Conservation (phyloP, 2,329 filamentous ascomycete genomes). For the Colletotrichum sp. region DNA sequence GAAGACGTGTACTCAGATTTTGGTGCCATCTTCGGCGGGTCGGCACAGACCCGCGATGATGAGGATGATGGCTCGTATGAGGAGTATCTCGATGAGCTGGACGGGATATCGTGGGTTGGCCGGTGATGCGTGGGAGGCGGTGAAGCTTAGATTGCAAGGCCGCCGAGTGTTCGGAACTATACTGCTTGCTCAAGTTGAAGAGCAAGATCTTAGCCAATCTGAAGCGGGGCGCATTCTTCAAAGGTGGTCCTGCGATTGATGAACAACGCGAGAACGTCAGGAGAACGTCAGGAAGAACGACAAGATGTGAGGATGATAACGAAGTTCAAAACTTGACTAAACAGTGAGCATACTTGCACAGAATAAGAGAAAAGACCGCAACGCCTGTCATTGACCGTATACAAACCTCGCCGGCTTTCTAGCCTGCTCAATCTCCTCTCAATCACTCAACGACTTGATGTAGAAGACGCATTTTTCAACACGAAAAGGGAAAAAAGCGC, state of each 20-base stretch:
- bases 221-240: neutral
- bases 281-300: neutral
- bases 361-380: neutral
- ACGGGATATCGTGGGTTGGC: conserved; percentile 55
- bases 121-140: neutral
- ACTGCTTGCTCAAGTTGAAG: neutral
- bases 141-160: neutral
- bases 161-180: neutral
- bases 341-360: neutral
- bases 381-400: neutral
- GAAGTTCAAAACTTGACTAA: neutral
- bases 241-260: neutral
- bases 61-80: conserved; percentile 52
- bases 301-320: neutral
- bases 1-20: conserved; percentile 63
- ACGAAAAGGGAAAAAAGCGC: neutral
- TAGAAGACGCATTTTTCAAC: neutral
- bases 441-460: neutral
- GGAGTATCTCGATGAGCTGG: conserved; percentile 60
- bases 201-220: neutral
- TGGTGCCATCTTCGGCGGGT: conserved; percentile 52
- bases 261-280: neutral
- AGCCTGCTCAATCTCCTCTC: neutral
- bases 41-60: conserved; percentile 23
- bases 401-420: neutral